A percentile compares a stretch with the other conserved stretches of the same genome.
Conservation (phyloP, 1,139 yeast genomes). For the Nadsonia starkeyi-henricii region DNA sequence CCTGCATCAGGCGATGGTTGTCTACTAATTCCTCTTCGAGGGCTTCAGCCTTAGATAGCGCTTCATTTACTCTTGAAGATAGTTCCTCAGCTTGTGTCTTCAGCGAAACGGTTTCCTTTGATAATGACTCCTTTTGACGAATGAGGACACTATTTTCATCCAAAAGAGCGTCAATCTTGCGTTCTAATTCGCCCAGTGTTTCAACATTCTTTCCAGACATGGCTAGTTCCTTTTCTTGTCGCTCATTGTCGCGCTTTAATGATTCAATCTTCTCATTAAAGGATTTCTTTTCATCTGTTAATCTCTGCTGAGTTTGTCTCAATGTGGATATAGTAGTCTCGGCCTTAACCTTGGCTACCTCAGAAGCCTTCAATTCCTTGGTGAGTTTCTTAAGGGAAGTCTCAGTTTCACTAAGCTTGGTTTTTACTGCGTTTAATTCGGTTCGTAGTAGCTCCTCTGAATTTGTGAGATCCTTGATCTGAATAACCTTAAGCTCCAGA, state of each 20-base stretch:
- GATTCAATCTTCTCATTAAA: constrained; percentile 29
- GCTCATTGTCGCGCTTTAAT: not conserved
- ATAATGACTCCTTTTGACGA: constrained; percentile 30
- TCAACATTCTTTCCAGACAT: constrained; percentile 5
- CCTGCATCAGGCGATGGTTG: constrained; percentile 56
- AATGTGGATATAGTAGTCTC: constrained; percentile 17
- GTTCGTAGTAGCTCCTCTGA: constrained; percentile 4
- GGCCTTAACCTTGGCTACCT: constrained; percentile 12
- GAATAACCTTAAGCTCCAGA: constrained; percentile 3
- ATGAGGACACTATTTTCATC: constrained; percentile 12
- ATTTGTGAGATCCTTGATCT: constrained; percentile 3
- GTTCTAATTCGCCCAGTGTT: constrained; percentile 11
- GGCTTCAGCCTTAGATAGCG: constrained; percentile 43
- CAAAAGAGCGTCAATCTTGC: constrained; percentile 10
- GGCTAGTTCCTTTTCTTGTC: constrained; percentile 1
- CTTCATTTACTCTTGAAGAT: constrained; percentile 51
- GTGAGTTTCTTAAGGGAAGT: constrained; percentile 2
- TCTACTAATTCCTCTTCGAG: constrained; percentile 74
- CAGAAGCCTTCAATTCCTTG: constrained; percentile 10
- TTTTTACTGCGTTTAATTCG: constrained; percentile 6
- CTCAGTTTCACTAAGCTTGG: constrained; percentile 3
- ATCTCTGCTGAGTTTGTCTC: constrained; percentile 15
- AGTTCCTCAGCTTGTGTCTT: constrained; percentile 69
- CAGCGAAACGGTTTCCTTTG: constrained; percentile 6
- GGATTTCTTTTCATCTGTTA: constrained; percentile 20